A percentile compares a stretch with the other conserved stretches of the same genome.
These are phyloP conservation scores for Podospora pseudocomata DNA, from an alignment of 495 filamentous ascomycete genomes.

Conservation along the genomic window DNA sequence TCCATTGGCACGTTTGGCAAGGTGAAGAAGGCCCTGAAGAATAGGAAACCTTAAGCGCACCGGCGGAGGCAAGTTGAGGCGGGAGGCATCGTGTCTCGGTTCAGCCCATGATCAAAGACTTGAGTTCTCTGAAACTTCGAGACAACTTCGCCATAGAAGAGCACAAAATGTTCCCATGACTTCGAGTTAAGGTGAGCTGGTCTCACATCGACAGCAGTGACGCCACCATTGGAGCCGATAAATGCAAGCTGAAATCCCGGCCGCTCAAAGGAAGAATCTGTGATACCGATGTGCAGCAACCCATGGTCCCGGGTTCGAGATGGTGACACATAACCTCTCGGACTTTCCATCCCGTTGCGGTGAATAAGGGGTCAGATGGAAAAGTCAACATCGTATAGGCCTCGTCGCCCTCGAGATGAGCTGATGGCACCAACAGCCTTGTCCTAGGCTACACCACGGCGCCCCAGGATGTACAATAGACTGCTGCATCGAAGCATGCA, in stretches of 20 bases:
- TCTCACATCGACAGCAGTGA: not conserved
- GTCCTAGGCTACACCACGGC: not conserved
- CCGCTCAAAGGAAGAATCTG: not conserved
- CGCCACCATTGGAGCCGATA: not conserved
- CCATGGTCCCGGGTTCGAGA: not conserved
- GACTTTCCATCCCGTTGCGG: not conserved
- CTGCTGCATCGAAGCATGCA: constrained; percentile 5
- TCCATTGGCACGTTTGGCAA: too few relatives aligned
- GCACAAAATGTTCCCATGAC: constrained; percentile 7
- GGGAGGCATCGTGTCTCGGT: not conserved
- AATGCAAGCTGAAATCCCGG: constrained; percentile 7
- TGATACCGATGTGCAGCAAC: constrained; percentile 1
- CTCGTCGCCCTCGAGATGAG: not conserved
- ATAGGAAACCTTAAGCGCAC: not conserved
- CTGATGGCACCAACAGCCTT: not conserved
- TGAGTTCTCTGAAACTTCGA: not conserved
- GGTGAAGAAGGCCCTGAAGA: not conserved
- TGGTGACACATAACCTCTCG: constrained; percentile 7
- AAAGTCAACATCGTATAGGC: constrained; percentile 3
- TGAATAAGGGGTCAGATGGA: constrained; percentile 12
- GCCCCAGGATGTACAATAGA: not conserved
- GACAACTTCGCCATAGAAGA: constrained; percentile 3
- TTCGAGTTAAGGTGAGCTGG: not conserved
- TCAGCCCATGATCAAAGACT: not conserved
- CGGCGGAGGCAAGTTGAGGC: not conserved